These are phyloP conservation scores for Xerocomus spinulosus DNA, from an alignment of 768 basidiomycete genomes.

Conservation along the genomic window DNA sequence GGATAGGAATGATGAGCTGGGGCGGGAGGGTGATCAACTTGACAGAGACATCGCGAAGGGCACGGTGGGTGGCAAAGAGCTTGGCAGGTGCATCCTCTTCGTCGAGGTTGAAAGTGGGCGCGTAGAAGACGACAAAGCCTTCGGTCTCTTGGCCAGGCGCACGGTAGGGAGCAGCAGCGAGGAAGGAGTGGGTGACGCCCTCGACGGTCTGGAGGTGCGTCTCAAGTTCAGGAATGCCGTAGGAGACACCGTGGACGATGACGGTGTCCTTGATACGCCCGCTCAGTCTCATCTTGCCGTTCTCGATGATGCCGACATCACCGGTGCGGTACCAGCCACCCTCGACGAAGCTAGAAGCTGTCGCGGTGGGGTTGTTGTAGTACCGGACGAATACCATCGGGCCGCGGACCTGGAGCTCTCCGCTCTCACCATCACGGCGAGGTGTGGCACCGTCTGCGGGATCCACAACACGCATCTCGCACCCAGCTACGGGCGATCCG, in stretches of 20 bases:
- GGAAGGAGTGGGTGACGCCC: slow-evolving; percentile 4
- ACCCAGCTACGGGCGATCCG: not conserved
- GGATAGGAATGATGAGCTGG: slow-evolving; percentile 36
- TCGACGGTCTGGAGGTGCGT: slow-evolving; percentile 1
- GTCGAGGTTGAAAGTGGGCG: slow-evolving; percentile 21
- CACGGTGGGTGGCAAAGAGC: slow-evolving; percentile 26
- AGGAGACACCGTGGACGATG: slow-evolving; percentile 1
- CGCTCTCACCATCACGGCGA: not conserved
- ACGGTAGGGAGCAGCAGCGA: slow-evolving; percentile 1
- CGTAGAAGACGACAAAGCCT: slow-evolving; percentile 2
- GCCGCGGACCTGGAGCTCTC: not conserved
- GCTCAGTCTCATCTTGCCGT: slow-evolving; percentile 1
- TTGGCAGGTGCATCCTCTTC: slow-evolving; percentile 21
- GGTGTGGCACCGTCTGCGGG: not conserved
- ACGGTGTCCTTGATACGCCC: slow-evolving; percentile 2
- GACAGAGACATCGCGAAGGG: slow-evolving; percentile 29
- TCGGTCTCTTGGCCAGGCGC: slow-evolving; percentile 3
- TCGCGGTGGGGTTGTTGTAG: not conserved
- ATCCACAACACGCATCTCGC: slow-evolving; percentile 1
- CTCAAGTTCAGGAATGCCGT: slow-evolving; percentile 1
- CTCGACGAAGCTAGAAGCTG: not conserved
- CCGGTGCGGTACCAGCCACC: slow-evolving; percentile 1
- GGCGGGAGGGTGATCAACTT: slow-evolving; percentile 36
- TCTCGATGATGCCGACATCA: not conserved
- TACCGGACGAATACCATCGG: not conserved